Conservation (phyloP, 306 rosid species). For the Vigna unguiculata region DNA sequence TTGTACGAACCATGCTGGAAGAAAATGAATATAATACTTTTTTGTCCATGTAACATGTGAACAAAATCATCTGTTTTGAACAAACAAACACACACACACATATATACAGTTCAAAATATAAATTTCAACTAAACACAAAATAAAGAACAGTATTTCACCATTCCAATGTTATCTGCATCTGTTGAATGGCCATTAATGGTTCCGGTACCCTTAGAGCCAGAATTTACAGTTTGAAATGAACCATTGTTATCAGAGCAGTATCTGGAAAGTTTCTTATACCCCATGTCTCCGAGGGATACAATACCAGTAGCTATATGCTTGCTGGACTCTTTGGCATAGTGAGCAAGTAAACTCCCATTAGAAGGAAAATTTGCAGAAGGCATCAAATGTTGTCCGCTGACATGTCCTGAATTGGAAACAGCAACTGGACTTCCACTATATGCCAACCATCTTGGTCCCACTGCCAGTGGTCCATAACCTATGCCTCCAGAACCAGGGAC, state of each 20-base stretch:
- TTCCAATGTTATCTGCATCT: slow-evolving; percentile 79
- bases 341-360: slow-evolving; percentile 90
- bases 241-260: slow-evolving; percentile 79
- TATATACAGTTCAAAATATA: background rate
- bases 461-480: slow-evolving; percentile 94
- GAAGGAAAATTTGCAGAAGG: slow-evolving; percentile 79
- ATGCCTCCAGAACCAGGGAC: slow-evolving; percentile 76
- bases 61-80: slow-evolving; percentile 13
- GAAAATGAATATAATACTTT: slow-evolving; percentile 7
- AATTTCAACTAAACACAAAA: slow-evolving; percentile 32
- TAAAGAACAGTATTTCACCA: slow-evolving; percentile 62
- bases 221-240: slow-evolving; percentile 61
- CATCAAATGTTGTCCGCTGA: slow-evolving; percentile 75
- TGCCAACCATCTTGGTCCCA: slow-evolving; percentile 97
- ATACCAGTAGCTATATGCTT: slow-evolving; percentile 95
- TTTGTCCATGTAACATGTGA: background rate
- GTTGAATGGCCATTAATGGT: slow-evolving; percentile 61
- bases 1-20: slow-evolving; percentile 4
- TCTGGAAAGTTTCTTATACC: slow-evolving; percentile 85
- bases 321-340: slow-evolving; percentile 96
- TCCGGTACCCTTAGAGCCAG: slow-evolving; percentile 66
- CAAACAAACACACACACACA: background rate
- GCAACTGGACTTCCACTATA: slow-evolving; percentile 84
- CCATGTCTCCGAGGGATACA: slow-evolving; percentile 90
- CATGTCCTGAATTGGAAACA: slow-evolving; percentile 65